A percentile compares a stretch with the other conserved stretches of the same genome.
Conservation (phyloP, 306 rosid genomes). For the Urtica urens region DNA sequence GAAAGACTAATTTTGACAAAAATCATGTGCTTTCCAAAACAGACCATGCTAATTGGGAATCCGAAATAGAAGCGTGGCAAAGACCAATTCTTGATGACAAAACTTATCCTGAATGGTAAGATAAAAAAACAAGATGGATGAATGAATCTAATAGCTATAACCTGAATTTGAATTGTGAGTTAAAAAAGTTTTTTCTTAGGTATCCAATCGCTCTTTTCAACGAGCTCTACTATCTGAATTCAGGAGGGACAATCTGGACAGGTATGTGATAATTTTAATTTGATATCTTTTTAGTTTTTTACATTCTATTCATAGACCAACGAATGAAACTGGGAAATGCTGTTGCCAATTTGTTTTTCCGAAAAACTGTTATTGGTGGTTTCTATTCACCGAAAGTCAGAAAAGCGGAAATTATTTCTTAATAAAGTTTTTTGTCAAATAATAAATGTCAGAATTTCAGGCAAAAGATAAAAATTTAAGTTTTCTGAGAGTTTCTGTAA, state of each 20-base stretch:
- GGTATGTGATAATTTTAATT: too few relatives aligned
- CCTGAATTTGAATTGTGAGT: neutral
- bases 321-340: too few relatives aligned
- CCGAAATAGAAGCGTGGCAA: slow-evolving; percentile 94
- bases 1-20: too few relatives aligned
- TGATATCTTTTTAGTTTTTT: too few relatives aligned
- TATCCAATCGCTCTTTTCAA: slow-evolving; percentile 80
- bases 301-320: slow-evolving; percentile 3
- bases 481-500: neutral
- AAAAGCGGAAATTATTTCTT: too few relatives aligned
- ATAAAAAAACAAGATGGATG: neutral
- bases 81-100: slow-evolving; percentile 83
- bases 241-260: slow-evolving; percentile 95
- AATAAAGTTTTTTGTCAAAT: too few relatives aligned
- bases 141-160: neutral
- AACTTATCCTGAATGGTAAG: slow-evolving; percentile 89
- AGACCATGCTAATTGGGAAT: slow-evolving; percentile 78
- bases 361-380: too few relatives aligned
- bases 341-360: too few relatives aligned
- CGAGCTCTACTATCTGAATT: slow-evolving; percentile 81
- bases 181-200: slow-evolving; percentile 34
- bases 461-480: neutral
- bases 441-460: too few relatives aligned
- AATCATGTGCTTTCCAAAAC: slow-evolving; percentile 10
- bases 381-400: too few relatives aligned